Evolutionary conservation across 768 basidiomycete genomes (phyloP), one percentile per base, ranked within the genome.

Genomic region (Rickenella mellea): DNA sequence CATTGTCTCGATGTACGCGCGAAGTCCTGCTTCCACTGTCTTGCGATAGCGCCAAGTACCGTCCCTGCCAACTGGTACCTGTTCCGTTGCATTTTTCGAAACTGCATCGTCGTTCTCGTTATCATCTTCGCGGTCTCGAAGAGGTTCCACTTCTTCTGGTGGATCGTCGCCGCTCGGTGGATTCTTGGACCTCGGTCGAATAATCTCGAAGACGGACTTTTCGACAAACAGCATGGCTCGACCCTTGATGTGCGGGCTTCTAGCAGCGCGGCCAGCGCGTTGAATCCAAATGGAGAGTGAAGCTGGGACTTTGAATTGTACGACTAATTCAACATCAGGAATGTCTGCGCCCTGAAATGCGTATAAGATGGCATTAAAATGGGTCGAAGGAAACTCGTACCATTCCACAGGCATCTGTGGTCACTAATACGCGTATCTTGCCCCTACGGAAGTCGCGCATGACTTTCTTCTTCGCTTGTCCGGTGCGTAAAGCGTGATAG

Each of bases 381-480:
- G n/a, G 14, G 24, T 25, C 9, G 15, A 11, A 38, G 36, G 26
- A 27, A 26, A 17, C 38, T 46, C 58, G 15, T 20, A 60, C 62
- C 61, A 63, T 62, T 21, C 61, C 61, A 14, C 61, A 59, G 7
- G 62, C 64, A 47, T 66, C 63, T 1, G 64, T 66, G 43, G 62
- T 64, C 2, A 66, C 51, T 7, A 64, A 22, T 2, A 66, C 49
- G 0, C 60, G 54, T 1, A 66, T 42, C 0, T 29, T 15, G 0
- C 62, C 61, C 0, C 21, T 26, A 22, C 52, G 54, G 47, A 65
- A 64, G 1, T 51, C 31, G 0, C 26, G 9, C 56, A 65, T 56
- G 0, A 57, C 54, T 3, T 39, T 15, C 2, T 24, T 14, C 2
- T 59, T 61, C 0, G 52, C 47, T 22, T 41, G 27, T 0, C 39